Evolutionary conservation across 352 stramenopile species (phyloP), one percentile per base, ranked within the genome.

Genomic region (Phytophthora sp.): DNA sequence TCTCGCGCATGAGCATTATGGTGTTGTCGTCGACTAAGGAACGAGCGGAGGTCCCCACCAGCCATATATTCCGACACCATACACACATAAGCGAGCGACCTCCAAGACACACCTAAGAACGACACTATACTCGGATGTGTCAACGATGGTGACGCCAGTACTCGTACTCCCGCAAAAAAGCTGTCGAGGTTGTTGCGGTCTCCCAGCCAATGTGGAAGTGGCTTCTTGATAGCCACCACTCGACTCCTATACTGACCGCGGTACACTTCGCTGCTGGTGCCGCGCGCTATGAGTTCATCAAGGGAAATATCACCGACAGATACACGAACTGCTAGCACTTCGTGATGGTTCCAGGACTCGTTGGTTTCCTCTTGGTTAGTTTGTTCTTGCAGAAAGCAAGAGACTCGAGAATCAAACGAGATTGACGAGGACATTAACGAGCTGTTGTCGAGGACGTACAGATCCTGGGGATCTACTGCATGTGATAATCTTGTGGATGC

Each of bases 251-350:
- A 84, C 27, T 79, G 59, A 1, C 69, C 84, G 3, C 73, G 75
- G 70, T 81, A 92, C 18, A 92, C 81, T 57, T 92, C 84, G 24
- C 81, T 83, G 26, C 76, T 84, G 13, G 66, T 68, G 9, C 79
- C 78, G n/a, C 66, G 64, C 1, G 62, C 61, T 13, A 80, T 42
- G 21, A 75, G 66, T 33, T 68, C 55, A 23, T 71, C 57, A 1
- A 80, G 60, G 26, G 45, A 56, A 42, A 80, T 51, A 7, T 73
- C 53, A 55, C 56, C 61, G 5, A 76, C 41, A 0, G 61, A 63
- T 4, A 78, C 13, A 15, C 73, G 69, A 24, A 57, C 66, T 8
- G 57, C 59, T 44, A 56, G 6, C 15, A 80, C 56, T 7, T 59
- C 46, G 2, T 60, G 73, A 31, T 74, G 66, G 30, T 69, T 62